Base-by-base conservation (phyloP, 768 basidiomycete species). In the Mycena capillaripes region DNA sequence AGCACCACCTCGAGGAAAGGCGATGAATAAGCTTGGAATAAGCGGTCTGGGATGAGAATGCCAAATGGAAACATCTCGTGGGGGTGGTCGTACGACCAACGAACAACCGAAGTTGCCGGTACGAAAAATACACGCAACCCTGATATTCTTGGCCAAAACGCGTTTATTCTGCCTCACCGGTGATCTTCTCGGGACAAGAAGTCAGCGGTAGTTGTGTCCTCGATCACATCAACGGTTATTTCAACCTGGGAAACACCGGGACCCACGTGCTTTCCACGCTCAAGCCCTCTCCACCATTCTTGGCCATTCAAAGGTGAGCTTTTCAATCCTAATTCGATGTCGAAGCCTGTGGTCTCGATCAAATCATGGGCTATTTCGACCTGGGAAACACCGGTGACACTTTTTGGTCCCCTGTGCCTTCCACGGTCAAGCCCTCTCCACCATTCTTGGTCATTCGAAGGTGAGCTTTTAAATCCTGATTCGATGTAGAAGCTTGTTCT, bases 221-320 rank as follows among this genome's bases (percentile, higher is more conserved):
- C 70, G 50, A 66, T 66, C 70, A 66, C 66, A 57, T 66, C 48
- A 48, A 61, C 70, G 64, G 58, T 9, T 44, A 46, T 36, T 56
- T 61, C 10, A 2, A 53, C 17, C 23, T 56, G 23, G 34, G 29
- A 62, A 29, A 19, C 52, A 34, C 61, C 52, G 60, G n/a, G 10
- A n/a, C 17, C 7, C 1, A 8, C 32, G 17, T 29, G n/a, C 6
- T 30, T 57, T 57, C 48, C 70, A 71, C 70, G 57, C 16, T 32
- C 70, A 60, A 64, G 62, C 56, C 29, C 17, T 44, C 17, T 23
- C 9, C 14, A n/a, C 30, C 46, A 8, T 30, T 64, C 56, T 65
- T 65, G 63, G 57, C 70, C 16, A 50, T 58, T 32, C 16, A 8
- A 52, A 64, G 55, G 56, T 59, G 61, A 10, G 36, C 21, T 30